phyloP scores from a whole-genome alignment of 495 filamentous ascomycete species.

The Neurospora pannonica region DNA sequence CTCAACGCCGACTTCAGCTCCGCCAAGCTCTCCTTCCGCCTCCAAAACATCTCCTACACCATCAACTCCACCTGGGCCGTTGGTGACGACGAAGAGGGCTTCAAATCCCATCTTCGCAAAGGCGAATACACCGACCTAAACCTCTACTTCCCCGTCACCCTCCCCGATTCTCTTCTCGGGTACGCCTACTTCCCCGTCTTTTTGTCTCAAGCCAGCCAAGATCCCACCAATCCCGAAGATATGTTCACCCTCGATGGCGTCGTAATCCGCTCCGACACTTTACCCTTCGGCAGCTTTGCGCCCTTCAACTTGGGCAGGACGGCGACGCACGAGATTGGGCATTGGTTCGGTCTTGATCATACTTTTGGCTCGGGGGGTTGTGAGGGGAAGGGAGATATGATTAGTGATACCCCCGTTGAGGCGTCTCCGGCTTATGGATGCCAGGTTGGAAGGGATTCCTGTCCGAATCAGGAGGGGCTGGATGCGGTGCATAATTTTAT shows the following conservation, averaged over 20 bases:
- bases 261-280: background rate
- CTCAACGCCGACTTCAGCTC: conserved; percentile 2
- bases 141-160: background rate
- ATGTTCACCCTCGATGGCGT: background rate
- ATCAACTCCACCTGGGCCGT: background rate
- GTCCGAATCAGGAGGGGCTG: background rate
- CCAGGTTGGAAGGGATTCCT: background rate
- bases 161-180: conserved; percentile 17
- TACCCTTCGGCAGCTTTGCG: conserved; percentile 14
- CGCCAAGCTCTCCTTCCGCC: conserved; percentile 1
- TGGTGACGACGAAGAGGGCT: background rate
- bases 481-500: background rate
- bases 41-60: background rate
- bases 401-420: background rate
- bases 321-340: conserved; percentile 45
- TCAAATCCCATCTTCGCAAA: background rate
- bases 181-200: conserved; percentile 20
- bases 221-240: background rate
- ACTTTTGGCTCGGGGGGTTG: conserved; percentile 36
- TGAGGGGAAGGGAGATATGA: background rate
- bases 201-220: background rate
- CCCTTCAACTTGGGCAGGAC: conserved; percentile 32
- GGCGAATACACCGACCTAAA: background rate
- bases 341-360: conserved; percentile 45
- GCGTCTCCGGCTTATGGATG: background rate